These are phyloP conservation scores for Termitomyces sp. DNA, from an alignment of 768 basidiomycete species.

Conservation along the genomic window DNA sequence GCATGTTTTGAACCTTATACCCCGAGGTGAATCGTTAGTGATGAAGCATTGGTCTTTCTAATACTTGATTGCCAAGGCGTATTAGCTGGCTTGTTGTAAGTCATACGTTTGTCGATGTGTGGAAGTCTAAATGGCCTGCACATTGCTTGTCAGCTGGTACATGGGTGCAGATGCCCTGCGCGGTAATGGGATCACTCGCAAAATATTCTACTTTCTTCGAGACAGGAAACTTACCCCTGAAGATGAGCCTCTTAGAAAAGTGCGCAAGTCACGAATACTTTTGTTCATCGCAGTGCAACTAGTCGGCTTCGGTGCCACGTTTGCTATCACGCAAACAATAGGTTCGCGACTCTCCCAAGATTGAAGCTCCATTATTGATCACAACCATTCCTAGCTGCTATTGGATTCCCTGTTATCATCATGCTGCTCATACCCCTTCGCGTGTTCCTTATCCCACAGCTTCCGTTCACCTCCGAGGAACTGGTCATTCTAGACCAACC, in stretches of 20 bases:
- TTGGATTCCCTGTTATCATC: slow-evolving; percentile 89
- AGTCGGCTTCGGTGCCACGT: slow-evolving; percentile 81
- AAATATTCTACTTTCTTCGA: slow-evolving; percentile 74
- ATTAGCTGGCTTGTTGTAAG: slow-evolving; percentile 83
- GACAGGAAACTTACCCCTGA: slow-evolving; percentile 61
- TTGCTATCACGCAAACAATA: slow-evolving; percentile 88
- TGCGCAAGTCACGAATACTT: slow-evolving; percentile 70
- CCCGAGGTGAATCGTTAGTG: slow-evolving; percentile 41
- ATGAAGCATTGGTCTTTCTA: slow-evolving; percentile 5
- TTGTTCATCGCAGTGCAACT: slow-evolving; percentile 76
- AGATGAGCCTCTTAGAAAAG: slow-evolving; percentile 69
- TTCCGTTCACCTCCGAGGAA: slow-evolving; percentile 77
- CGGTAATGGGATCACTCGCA: slow-evolving; percentile 79
- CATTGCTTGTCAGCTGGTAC: slow-evolving; percentile 60
- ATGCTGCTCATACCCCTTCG: slow-evolving; percentile 78
- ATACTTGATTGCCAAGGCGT: slow-evolving; percentile 40
- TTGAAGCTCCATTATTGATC: slow-evolving; percentile 21
- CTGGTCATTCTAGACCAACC: slow-evolving; percentile 85
- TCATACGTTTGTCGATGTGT: slow-evolving; percentile 6
- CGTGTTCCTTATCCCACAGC: slow-evolving; percentile 61
- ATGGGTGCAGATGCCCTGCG: slow-evolving; percentile 86
- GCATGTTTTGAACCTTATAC: slow-evolving; percentile 74
- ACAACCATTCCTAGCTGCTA: slow-evolving; percentile 53
- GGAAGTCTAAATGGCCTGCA: neutral
- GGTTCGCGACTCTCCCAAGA: slow-evolving; percentile 39